Percentiles rank a stretch among this genome's conserved stretches.
phyloP scores from a whole-genome alignment of 441 rosid species.

The Dalechampia spathulata region DNA sequence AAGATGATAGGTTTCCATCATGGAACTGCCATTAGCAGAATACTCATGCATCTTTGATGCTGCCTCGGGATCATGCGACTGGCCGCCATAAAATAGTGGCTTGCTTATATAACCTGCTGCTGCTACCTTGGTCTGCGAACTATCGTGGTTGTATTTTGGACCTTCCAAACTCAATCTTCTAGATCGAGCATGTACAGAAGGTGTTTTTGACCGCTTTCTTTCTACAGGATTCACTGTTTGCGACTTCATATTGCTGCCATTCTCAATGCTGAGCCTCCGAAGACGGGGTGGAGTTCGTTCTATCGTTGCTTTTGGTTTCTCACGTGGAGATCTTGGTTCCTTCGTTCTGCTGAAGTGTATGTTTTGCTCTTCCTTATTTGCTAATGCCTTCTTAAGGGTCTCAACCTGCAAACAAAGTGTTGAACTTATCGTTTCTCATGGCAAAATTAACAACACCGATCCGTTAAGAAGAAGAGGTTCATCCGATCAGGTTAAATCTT shows the following conservation, averaged over 20 bases:
- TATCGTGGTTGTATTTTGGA: conserved; percentile 34
- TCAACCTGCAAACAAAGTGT: conserved; percentile 50
- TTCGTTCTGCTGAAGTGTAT: conserved; percentile 22
- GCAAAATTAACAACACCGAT: too few species aligned
- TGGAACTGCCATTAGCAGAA: conserved; percentile 24
- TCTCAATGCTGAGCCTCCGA: conserved; percentile 60
- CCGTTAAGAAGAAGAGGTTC: too few species aligned
- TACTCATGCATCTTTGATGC: conserved; percentile 20
- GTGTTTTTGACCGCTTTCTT: conserved; percentile 42
- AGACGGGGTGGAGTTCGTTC: conserved; percentile 39
- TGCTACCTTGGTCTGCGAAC: conserved; percentile 16
- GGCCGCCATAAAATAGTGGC: conserved; percentile 24
- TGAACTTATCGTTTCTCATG: not conserved
- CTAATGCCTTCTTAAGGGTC: conserved; percentile 72
- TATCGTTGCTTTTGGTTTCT: conserved; percentile 25
- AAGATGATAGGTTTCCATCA: conserved; percentile 24
- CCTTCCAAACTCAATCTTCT: conserved; percentile 65
- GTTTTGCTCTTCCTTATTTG: conserved; percentile 42
- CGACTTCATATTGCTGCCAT: conserved; percentile 40
- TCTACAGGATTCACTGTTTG: conserved; percentile 29
- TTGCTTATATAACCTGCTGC: conserved; percentile 22
- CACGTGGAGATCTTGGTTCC: conserved; percentile 38
- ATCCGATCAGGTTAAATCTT: too few species aligned
- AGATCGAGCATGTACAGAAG: conserved; percentile 35
- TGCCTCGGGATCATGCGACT: conserved; percentile 29